phyloP scores from a whole-genome alignment of 176 grass and related monocot genomes.

The Ensete glaucum region DNA sequence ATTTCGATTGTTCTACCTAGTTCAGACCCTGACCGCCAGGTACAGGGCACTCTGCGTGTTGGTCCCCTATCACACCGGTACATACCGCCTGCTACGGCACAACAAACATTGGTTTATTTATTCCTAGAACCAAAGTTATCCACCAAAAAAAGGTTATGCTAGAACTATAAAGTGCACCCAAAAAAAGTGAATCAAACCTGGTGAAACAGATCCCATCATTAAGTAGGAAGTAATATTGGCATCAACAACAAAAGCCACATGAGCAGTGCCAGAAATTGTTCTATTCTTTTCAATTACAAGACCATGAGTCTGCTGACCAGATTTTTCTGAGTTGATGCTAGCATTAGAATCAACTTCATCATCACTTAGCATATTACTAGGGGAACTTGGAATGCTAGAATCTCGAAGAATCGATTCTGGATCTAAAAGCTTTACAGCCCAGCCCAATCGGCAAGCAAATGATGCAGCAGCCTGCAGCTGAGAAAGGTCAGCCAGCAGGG shows the following conservation, averaged over 20 bases:
- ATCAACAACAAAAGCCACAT: conserved; percentile 95
- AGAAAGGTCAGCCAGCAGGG: conserved; percentile 78
- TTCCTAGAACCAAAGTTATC: not conserved
- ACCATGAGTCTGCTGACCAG: conserved; percentile 37
- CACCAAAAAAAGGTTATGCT: not conserved
- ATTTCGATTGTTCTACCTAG: too few relatives aligned
- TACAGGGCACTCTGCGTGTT: too few relatives aligned
- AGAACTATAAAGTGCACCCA: not conserved
- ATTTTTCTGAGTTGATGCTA: conserved; percentile 82
- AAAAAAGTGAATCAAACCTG: conserved; percentile 41
- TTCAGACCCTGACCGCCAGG: too few relatives aligned
- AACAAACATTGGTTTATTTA: not conserved
- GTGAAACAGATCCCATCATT: conserved; percentile 97
- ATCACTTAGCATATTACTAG: conserved; percentile 76
- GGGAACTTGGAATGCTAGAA: conserved; percentile 34
- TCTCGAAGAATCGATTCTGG: conserved; percentile 54
- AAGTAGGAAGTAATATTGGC: conserved; percentile 98
- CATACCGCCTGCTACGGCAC: too few relatives aligned
- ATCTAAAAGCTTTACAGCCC: conserved; percentile 86
- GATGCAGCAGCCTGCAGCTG: conserved; percentile 87
- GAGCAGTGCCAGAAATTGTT: conserved; percentile 54
- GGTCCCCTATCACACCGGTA: too few relatives aligned
- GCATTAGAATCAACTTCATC: conserved; percentile 89
- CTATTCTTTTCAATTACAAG: conserved; percentile 49
- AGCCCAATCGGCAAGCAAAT: conserved; percentile 85